Evolutionary conservation across 176 grass and related monocot species (phyloP), one percentile per base, ranked within the genome.

Genomic region (Eremochloa ophiuroides): DNA sequence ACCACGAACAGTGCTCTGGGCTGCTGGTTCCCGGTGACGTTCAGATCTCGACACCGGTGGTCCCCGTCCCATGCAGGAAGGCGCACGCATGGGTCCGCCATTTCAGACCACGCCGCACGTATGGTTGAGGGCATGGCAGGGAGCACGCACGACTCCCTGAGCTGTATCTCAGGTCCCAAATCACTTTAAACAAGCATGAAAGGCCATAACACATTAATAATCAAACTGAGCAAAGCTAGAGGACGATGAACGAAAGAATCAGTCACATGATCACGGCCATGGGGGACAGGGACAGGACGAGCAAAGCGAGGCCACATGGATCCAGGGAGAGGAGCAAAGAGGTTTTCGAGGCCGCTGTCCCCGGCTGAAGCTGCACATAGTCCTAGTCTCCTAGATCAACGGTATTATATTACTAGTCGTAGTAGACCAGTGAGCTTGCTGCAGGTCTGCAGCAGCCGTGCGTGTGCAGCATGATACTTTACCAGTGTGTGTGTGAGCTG

Each of bases 21-120:
- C 84, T 86, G 60, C 55, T 61, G 35, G 39, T 41, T 41, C 35
- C 35, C n/a, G 8, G 35, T 34, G 46, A 56, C 42, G 76, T 46
- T 31, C 77, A 74, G 69, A 86, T 80, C 84, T 86, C 69, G 61
- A 58, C 69, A 69, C 84, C 34, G 63, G 64, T 77, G 82, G 73
- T 84, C n/a, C 82, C 71, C 18, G 38, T 62, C 23, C 2, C 48
- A 1, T 7, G 34, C 51, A 17, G 38, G 33, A 5, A 23, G 18
- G 80, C 59, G 71, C 31, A 38, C 81, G 30, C 28, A 13, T 43
- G 59, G 2, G 42, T 15, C 47, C 22, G 33, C 47, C 48, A 7
- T n/a, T n/a, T n/a, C n/a, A n/a, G n/a, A n/a, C n/a, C n/a, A n/a
- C n/a, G n/a, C n/a, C n/a, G n/a, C n/a, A n/a, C n/a, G n/a, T n/a